Evolutionary conservation across 140 eudicot species (phyloP).

Genomic region (Ambrosia hybrid): DNA sequence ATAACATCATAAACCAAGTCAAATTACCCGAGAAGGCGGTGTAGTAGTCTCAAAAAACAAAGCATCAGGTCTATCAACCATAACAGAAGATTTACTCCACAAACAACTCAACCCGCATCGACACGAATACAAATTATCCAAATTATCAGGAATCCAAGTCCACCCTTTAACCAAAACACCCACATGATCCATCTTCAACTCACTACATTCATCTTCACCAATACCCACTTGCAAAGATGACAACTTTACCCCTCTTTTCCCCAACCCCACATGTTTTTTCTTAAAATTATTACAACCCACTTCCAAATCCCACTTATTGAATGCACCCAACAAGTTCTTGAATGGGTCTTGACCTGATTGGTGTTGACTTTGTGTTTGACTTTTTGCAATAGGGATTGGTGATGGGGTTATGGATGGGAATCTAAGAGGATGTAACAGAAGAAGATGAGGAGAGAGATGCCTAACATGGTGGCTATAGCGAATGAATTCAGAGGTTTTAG

Average conservation of each 20-base stretch:
- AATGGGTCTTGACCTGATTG: slow-evolving; percentile 63
- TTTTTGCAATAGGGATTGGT: slow-evolving; percentile 27
- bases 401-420: slow-evolving; percentile 61
- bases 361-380: slow-evolving; percentile 28
- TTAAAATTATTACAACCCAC: slow-evolving; percentile 75
- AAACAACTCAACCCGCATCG: slow-evolving; percentile 92
- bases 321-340: slow-evolving; percentile 55
- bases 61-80: slow-evolving; percentile 95
- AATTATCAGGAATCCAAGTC: slow-evolving; percentile 99
- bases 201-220: slow-evolving; percentile 53
- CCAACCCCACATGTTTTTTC: slow-evolving; percentile 40
- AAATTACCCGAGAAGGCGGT: slow-evolving; percentile 76
- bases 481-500: slow-evolving; percentile 65
- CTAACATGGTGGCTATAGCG: slow-evolving; percentile 55
- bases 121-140: slow-evolving; percentile 91
- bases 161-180: slow-evolving; percentile 91
- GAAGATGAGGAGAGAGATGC: slow-evolving; percentile 51
- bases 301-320: slow-evolving; percentile 73
- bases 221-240: slow-evolving; percentile 55
- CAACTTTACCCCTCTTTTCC: slow-evolving; percentile 36
- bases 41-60: slow-evolving; percentile 85
- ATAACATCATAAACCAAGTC: too few species aligned
- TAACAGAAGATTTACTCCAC: slow-evolving; percentile 89
- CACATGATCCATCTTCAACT: slow-evolving; percentile 79
- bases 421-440: slow-evolving; percentile 60